Conservation (phyloP, 495 filamentous ascomycete species). For the Astrocystis sublimbata region DNA sequence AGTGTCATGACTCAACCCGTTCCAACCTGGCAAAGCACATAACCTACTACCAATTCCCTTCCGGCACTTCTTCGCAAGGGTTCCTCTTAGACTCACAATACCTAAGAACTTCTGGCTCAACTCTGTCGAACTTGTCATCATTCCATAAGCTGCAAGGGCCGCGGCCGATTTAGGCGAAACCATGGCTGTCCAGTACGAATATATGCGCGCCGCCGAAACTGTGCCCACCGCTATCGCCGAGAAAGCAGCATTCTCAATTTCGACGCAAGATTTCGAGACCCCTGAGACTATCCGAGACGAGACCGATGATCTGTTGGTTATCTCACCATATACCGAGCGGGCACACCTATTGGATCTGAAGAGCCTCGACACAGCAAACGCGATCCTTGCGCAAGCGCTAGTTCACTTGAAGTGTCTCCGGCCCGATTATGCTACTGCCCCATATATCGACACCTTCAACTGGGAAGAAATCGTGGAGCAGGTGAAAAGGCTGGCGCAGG, state of each 20-base stretch:
- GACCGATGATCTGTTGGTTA: constrained; percentile 51
- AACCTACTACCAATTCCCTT: background rate
- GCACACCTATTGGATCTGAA: constrained; percentile 71
- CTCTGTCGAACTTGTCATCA: background rate
- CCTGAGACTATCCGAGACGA: constrained; percentile 13
- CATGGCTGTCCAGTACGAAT: constrained; percentile 28
- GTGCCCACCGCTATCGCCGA: constrained; percentile 12
- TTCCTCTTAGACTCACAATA: background rate
- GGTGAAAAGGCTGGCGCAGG: constrained; percentile 48
- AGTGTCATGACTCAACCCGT: background rate
- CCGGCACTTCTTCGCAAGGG: background rate
- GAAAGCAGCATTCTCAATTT: constrained; percentile 23
- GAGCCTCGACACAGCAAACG: constrained; percentile 61
- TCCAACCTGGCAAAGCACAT: background rate
- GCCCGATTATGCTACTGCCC: constrained; percentile 72
- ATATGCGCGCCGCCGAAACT: constrained; percentile 15
- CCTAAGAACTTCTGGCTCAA: background rate
- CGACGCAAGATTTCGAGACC: constrained; percentile 18
- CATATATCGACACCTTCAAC: constrained; percentile 76
- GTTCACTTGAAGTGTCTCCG: constrained; percentile 60
- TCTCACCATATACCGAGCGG: constrained; percentile 70
- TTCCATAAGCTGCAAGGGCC: constrained; percentile 3
- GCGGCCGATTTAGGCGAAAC: background rate
- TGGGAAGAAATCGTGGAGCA: constrained; percentile 63
- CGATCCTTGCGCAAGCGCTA: constrained; percentile 70